Base-by-base conservation (phyloP, 805 yeast species). In the Candida ortonii region DNA sequence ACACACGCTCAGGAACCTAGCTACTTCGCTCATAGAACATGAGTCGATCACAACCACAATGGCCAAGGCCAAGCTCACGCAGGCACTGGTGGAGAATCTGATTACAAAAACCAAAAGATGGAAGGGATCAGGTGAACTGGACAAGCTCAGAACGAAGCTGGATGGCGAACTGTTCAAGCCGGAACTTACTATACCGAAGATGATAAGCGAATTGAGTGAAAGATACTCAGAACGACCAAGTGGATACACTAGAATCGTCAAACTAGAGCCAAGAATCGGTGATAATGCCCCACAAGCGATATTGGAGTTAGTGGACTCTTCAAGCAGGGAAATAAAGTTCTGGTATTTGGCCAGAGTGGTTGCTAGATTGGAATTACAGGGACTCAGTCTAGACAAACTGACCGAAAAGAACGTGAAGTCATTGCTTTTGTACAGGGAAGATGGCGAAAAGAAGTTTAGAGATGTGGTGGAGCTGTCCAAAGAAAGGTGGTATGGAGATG, bases 261-360 rank as follows among this genome's bases (percentile, higher is more conserved):
- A 75, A 48, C 66, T 93, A 41, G 97, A 93, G 59, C 87, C 89
- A 12, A 71, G 97, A 46, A 60, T 81, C 29, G 89, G 93, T 36
- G 98, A 93, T 57, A 83, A 79, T 42, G 95, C 97, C 0, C 89
- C 89, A 20, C 93, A 85, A 70, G 80, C 93, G 1, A 79, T 89
- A 7, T 54, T 93, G 34, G 98, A 93, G 61, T 67, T 93, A 30
- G 94, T 90, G 1, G 96, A 84, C 49, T 59, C 52, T 30, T 44
- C 41, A 14, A 44, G 48, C 12, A 65, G 76, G 39, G 95, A 86
- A 55, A 71, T 84, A 69, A 76, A 80, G 49, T 72, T 78, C 45
- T 84, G 94, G 78, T 64, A 76, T 51, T 71, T 78, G 7, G 96
- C 95, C n/a, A 76, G 85, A 58, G 69, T 77, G 3, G 90, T 84